Conservation (phyloP, 2,329 filamentous ascomycete species). For the Colletotrichum aenigma region DNA sequence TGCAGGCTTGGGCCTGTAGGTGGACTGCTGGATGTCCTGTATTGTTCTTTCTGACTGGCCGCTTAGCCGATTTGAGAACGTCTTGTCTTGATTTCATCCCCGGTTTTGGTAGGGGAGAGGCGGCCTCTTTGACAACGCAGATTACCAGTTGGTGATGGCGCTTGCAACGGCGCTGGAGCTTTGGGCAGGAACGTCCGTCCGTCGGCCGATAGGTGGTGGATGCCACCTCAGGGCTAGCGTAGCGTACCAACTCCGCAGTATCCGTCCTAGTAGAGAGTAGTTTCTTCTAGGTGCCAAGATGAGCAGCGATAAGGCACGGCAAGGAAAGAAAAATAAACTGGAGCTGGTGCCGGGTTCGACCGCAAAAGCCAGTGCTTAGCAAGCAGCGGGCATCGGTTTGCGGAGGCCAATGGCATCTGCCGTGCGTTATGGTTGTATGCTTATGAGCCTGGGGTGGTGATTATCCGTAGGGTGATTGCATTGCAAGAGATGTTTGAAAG, state of each 20-base stretch:
- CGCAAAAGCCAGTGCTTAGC: background rate
- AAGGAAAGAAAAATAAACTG: background rate
- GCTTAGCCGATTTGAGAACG: background rate
- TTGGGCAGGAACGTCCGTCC: conserved; percentile 2
- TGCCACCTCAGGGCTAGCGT: background rate
- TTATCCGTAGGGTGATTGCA: background rate
- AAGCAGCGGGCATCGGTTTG: background rate
- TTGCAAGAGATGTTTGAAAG: background rate
- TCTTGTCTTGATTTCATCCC: background rate
- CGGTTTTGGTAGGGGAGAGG: background rate
- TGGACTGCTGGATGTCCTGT: background rate
- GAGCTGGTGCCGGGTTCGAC: conserved; percentile 1
- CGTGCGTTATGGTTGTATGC: background rate
- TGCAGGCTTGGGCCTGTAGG: background rate
- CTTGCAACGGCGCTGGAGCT: background rate
- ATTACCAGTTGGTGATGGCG: background rate
- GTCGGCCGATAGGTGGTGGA: background rate
- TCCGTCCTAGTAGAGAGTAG: background rate
- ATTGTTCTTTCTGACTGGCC: background rate
- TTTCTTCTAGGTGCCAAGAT: background rate
- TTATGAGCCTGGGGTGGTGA: background rate
- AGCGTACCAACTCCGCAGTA: background rate
- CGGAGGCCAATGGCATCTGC: background rate
- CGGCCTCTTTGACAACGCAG: conserved; percentile 8
- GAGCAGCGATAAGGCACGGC: background rate